phyloP scores from a whole-genome alignment of 2,329 filamentous ascomycete species.

The Cryphonectria radicalis region DNA sequence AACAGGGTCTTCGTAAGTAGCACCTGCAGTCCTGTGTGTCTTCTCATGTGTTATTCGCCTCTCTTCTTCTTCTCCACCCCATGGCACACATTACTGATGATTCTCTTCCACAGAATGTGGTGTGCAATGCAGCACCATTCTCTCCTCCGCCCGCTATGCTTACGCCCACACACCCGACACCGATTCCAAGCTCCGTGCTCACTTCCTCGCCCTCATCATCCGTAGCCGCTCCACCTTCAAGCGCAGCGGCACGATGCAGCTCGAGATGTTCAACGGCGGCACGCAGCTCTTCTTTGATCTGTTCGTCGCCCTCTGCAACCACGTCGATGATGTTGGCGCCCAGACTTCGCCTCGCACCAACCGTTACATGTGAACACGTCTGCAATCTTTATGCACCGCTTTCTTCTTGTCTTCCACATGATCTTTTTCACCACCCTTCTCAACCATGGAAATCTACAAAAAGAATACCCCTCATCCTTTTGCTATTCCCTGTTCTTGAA shows the following conservation, averaged over 20 bases:
- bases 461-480: constrained; percentile 27
- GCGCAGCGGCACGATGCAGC: constrained; percentile 91
- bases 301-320: constrained; percentile 91
- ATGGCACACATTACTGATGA: constrained; percentile 20
- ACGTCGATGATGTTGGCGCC: constrained; percentile 71
- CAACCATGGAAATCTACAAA: constrained; percentile 19
- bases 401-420: constrained; percentile 4
- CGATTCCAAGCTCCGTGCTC: constrained; percentile 87
- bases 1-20: constrained; percentile 78
- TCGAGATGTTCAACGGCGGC: constrained; percentile 88
- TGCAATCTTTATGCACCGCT: neutral
- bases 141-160: constrained; percentile 85
- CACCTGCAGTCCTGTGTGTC: neutral
- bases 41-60: neutral
- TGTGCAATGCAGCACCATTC: constrained; percentile 82
- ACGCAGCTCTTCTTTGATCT: constrained; percentile 87
- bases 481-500: constrained; percentile 8
- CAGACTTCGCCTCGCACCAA: constrained; percentile 56
- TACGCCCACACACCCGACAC: constrained; percentile 87
- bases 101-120: constrained; percentile 62
- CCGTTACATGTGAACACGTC: constrained; percentile 31
- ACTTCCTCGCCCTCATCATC: constrained; percentile 92
- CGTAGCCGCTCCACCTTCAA: constrained; percentile 87
- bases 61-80: neutral
- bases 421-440: constrained; percentile 10